phyloP scores from a whole-genome alignment of 169 alveolate genomes.

The Plasmodium vinckei region DNA sequence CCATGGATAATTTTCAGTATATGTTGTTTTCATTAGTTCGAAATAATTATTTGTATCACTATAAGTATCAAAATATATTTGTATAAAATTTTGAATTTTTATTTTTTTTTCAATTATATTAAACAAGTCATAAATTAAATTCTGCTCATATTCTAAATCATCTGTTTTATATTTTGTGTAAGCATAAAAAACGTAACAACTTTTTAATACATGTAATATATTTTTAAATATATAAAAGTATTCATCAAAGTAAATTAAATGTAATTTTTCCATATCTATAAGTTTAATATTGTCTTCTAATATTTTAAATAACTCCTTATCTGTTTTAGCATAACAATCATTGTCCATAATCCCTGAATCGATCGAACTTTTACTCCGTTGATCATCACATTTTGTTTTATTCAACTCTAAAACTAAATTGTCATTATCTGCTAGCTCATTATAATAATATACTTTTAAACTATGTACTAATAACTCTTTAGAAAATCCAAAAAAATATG shows the following conservation, averaged over 20 bases:
- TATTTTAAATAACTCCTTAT: background rate
- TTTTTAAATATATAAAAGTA: constrained; percentile 59
- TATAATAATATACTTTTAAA: constrained; percentile 26
- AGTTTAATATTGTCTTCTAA: background rate
- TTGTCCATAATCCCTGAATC: background rate
- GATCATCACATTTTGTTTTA: too few relatives aligned
- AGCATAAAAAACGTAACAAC: constrained; percentile 30
- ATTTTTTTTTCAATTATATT: constrained; percentile 20
- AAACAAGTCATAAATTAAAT: constrained; percentile 15
- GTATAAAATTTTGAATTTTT: constrained; percentile 28
- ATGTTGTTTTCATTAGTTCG: constrained; percentile 9
- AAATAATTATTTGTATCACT: constrained; percentile 59
- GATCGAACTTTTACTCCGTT: too few relatives aligned
- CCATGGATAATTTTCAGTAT: constrained; percentile 38
- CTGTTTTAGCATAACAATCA: too few relatives aligned
- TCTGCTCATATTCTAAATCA: constrained; percentile 54
- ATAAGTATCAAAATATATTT: constrained; percentile 59
- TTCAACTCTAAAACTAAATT: too few relatives aligned
- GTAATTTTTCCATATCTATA: constrained; percentile 32
- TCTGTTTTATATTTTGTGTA: constrained; percentile 44
- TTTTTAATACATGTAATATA: constrained; percentile 24
- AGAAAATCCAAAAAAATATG: constrained; percentile 71
- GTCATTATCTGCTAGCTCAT: background rate
- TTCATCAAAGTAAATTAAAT: constrained; percentile 42
- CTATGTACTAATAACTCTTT: constrained; percentile 60